phyloP scores from a whole-genome alignment of 352 stramenopile genomes.

The Thraustochytrium sp. region DNA sequence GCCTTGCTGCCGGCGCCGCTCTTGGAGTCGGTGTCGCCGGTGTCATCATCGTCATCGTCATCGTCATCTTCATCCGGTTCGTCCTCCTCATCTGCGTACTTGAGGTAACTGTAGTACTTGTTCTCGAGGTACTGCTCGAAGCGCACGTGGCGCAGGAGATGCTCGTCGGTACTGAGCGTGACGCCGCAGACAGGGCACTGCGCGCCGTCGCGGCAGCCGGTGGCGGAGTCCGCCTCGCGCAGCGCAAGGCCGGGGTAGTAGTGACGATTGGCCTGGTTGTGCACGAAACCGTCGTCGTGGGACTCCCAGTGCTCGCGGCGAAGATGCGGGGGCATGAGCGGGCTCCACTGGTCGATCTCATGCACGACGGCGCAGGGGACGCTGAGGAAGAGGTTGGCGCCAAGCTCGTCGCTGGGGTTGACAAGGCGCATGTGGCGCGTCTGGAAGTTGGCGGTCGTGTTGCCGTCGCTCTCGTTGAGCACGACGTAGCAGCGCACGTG shows the following conservation, averaged over 20 bases:
- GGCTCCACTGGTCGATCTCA: conserved; percentile 36
- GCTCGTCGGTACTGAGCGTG: conserved; percentile 46
- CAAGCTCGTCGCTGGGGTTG: conserved; percentile 37
- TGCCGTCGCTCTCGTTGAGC: conserved; percentile 36
- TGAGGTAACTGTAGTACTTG: background rate
- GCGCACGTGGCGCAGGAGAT: conserved; percentile 19
- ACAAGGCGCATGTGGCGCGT: conserved; percentile 35
- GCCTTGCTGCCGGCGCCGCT: background rate
- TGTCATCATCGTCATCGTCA: too few relatives aligned
- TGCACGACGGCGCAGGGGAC: conserved; percentile 28
- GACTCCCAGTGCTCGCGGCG: conserved; percentile 18
- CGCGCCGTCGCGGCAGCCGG: conserved; percentile 50
- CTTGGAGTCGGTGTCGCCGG: too few relatives aligned
- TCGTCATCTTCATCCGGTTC: background rate
- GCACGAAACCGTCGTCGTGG: conserved; percentile 22
- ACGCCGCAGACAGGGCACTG: conserved; percentile 58
- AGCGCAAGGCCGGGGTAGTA: conserved; percentile 44
- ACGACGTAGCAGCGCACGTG: conserved; percentile 30
- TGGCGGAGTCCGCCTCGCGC: conserved; percentile 51
- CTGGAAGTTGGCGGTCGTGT: conserved; percentile 28
- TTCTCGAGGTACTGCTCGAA: conserved; percentile 8
- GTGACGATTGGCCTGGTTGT: conserved; percentile 27
- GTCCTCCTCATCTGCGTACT: background rate
- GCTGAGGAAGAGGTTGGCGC: conserved; percentile 26
- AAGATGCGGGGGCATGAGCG: conserved; percentile 7